These are phyloP conservation scores for Mucor circinelloides DNA, from an alignment of 371 early-diverging fungal species.

Conservation along the genomic window DNA sequence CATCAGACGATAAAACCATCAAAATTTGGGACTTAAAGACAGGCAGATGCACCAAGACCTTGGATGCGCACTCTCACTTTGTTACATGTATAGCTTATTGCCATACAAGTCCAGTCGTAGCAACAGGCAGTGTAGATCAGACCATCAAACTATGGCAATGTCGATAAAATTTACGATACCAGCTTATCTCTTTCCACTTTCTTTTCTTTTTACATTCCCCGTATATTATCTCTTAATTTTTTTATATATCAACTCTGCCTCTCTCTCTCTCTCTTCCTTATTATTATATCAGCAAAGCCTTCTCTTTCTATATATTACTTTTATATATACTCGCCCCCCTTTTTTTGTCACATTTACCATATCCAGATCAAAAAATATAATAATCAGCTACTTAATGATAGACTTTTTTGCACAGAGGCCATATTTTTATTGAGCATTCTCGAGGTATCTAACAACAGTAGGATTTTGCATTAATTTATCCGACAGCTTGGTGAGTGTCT, in stretches of 20 bases:
- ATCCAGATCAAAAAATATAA: too few relatives aligned
- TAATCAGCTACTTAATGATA: not conserved
- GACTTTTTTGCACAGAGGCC: not conserved
- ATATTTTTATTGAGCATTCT: not conserved
- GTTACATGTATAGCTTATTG: conserved; percentile 74
- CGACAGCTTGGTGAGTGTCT: not conserved
- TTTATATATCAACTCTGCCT: conserved; percentile 7
- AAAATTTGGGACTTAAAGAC: conserved; percentile 87
- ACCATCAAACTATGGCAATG: conserved; percentile 70
- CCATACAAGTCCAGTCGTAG: conserved; percentile 60
- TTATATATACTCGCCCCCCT: not conserved
- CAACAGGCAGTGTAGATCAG: conserved; percentile 84
- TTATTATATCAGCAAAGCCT: not conserved
- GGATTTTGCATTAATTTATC: conserved; percentile 6
- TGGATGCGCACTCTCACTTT: conserved; percentile 88
- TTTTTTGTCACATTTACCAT: too few relatives aligned
- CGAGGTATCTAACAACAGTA: not conserved
- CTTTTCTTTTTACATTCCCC: conserved; percentile 1
- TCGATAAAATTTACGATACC: conserved; percentile 27
- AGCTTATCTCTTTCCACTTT: not conserved
- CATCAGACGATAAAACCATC: conserved; percentile 84
- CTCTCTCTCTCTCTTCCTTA: not conserved
- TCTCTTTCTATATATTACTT: not conserved
- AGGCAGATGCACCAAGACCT: conserved; percentile 74
- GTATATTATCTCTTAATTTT: conserved; percentile 2